phyloP scores from a whole-genome alignment of 2,329 filamentous ascomycete species.

The Conoideocrella luteorostrata region DNA sequence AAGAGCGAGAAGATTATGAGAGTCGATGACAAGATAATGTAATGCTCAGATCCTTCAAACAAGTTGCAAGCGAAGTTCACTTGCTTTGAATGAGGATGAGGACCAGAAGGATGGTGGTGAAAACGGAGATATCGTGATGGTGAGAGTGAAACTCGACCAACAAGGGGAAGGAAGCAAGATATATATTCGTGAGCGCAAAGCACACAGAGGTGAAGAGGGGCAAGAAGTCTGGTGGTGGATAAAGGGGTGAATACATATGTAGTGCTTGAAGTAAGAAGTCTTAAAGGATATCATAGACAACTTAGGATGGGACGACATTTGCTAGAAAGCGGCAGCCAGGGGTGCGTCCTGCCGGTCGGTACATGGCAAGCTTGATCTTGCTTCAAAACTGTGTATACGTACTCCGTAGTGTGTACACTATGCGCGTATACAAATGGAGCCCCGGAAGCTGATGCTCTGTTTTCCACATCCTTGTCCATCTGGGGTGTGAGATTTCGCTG shows the following conservation, averaged over 20 bases:
- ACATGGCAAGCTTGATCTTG: conserved; percentile 11
- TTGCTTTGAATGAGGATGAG: neutral
- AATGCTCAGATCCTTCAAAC: neutral
- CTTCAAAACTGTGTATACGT: conserved; percentile 1
- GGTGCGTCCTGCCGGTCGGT: conserved; percentile 8
- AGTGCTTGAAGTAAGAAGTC: conserved; percentile 5
- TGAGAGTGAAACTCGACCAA: neutral
- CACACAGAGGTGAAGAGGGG: conserved; percentile 1
- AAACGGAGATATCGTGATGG: neutral
- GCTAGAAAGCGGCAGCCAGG: neutral
- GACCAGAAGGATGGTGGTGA: too few relatives aligned
- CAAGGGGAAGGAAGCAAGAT: conserved; percentile 3
- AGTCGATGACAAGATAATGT: neutral
- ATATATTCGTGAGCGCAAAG: conserved; percentile 8
- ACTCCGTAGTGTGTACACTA: too few relatives aligned
- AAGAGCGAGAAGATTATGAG: too few relatives aligned
- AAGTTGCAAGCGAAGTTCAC: neutral
- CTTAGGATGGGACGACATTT: conserved; percentile 2
- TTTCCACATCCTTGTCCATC: conserved; percentile 4
- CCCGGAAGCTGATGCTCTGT: conserved; percentile 7
- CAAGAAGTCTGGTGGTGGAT: conserved; percentile 2
- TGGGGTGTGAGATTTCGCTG: neutral
- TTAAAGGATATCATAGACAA: conserved; percentile 3
- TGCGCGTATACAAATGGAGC: conserved; percentile 1
- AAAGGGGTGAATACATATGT: conserved; percentile 6